Evolutionary conservation across 768 basidiomycete species (phyloP).

Genomic region (Cystofilobasidium ferigula): DNA sequence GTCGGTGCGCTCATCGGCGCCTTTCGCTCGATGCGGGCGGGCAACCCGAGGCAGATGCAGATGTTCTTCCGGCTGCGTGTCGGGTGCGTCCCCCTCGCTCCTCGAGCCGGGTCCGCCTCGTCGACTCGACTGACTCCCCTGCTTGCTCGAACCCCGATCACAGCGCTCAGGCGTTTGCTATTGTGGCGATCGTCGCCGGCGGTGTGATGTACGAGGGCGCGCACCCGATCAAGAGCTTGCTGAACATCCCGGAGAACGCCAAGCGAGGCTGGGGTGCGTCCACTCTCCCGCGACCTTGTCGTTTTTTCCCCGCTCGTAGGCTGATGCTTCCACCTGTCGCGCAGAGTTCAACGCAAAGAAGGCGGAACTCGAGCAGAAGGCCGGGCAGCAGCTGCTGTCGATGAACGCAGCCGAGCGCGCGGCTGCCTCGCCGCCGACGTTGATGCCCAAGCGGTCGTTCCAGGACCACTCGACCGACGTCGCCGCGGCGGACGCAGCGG

Average conservation of each 20-base stretch:
- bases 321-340: no score
- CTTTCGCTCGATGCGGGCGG: conserved; percentile 9
- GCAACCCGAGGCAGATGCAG: conserved; percentile 15
- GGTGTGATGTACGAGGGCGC: conserved; percentile 10
- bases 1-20: conserved; percentile 5
- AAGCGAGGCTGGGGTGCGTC: not conserved
- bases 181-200: conserved; percentile 6
- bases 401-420: not conserved
- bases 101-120: no score
- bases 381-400: not conserved
- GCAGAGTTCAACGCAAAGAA: not conserved
- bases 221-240: not conserved
- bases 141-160: not conserved
- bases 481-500: not conserved
- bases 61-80: conserved; percentile 13
- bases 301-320: not conserved
- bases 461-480: no score
- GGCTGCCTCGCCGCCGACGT: not conserved
- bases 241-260: conserved; percentile 3
- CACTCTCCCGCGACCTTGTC: not conserved
- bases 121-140: not conserved
- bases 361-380: no score
- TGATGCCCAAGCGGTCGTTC: conserved; percentile 5
- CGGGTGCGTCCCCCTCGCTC: conserved; percentile 1
- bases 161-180: conserved; percentile 13